These are phyloP conservation scores for Entomortierella chlamydospora DNA, from an alignment of 192 early-diverging fungal genomes.

Conservation along the genomic window DNA sequence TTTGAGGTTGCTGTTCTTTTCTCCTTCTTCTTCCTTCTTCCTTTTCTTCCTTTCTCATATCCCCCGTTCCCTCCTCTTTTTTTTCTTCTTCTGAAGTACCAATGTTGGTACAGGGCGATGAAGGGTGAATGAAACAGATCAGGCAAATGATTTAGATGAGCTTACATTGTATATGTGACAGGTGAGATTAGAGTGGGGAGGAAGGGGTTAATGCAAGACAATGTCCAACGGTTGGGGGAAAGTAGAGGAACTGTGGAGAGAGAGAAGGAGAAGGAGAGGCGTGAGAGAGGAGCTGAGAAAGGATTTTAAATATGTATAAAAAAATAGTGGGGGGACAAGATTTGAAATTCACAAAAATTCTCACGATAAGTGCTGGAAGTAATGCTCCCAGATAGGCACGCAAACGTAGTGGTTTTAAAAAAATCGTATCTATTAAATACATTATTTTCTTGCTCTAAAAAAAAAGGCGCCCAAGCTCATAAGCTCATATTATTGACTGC, in stretches of 20 bases:
- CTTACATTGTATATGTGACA: constrained; percentile 1
- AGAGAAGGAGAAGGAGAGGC: neutral
- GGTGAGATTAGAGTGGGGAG: constrained; percentile 1
- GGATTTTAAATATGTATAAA: neutral
- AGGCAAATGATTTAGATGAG: neutral
- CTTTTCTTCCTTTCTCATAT: neutral
- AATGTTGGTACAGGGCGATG: too few species aligned
- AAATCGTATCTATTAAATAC: too few species aligned
- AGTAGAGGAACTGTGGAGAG: constrained; percentile 5
- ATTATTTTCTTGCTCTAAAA: too few species aligned
- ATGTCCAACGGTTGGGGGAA: neutral
- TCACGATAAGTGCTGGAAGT: constrained; percentile 33
- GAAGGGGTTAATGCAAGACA: neutral
- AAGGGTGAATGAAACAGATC: neutral
- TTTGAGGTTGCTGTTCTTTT: too few species aligned
- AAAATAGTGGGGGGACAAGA: constrained; percentile 4
- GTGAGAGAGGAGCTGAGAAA: constrained; percentile 4
- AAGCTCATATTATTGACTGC: too few species aligned
- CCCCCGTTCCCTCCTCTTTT: too few species aligned
- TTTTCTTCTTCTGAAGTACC: too few species aligned
- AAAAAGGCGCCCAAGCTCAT: too few species aligned
- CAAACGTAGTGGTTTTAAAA: too few species aligned
- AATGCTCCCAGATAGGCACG: too few species aligned
- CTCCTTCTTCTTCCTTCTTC: neutral
- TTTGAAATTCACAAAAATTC: constrained; percentile 25